Conservation (phyloP, 768 basidiomycete species). For the Amanita muscaria region DNA sequence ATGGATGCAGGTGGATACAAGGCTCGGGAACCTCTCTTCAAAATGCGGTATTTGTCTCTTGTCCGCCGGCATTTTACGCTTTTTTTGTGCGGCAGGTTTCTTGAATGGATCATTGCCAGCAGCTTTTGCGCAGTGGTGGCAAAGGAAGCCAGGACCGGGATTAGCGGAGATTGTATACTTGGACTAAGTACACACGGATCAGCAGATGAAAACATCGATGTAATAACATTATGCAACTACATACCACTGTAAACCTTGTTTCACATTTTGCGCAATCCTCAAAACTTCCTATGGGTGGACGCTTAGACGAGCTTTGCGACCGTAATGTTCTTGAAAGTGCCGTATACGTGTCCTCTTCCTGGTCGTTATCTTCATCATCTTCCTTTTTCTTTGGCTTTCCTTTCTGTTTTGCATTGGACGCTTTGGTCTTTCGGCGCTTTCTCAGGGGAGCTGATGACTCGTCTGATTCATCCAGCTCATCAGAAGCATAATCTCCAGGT, state of each 20-base stretch:
- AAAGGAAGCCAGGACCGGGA: conserved; percentile 70
- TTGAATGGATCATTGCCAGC: conserved; percentile 83
- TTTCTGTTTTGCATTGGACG: conserved; percentile 31
- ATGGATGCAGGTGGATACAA: conserved; percentile 77
- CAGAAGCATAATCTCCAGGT: conserved; percentile 52
- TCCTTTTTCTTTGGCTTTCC: conserved; percentile 33
- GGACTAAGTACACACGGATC: conserved; percentile 47
- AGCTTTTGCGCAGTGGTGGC: conserved; percentile 74
- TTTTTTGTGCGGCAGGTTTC: conserved; percentile 52
- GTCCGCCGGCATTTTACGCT: conserved; percentile 55
- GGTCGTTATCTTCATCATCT: conserved; percentile 42
- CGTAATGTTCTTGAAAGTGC: conserved; percentile 48
- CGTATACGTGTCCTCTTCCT: conserved; percentile 62
- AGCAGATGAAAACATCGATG: neutral
- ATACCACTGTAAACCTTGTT: conserved; percentile 82
- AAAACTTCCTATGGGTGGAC: conserved; percentile 72
- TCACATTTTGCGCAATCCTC: conserved; percentile 74
- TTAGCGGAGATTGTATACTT: conserved; percentile 76
- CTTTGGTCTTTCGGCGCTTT: conserved; percentile 49
- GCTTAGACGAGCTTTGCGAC: conserved; percentile 26
- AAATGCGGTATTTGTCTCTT: conserved; percentile 60
- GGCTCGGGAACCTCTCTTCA: conserved; percentile 61
- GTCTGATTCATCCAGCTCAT: conserved; percentile 60
- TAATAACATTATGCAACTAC: conserved; percentile 16
- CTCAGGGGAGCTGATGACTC: conserved; percentile 29